Percentiles rank a stretch among this genome's conserved stretches.
These are phyloP conservation scores for Scutellaria baicalensis DNA, from an alignment of 257 asterid genomes.

Conservation along the genomic window DNA sequence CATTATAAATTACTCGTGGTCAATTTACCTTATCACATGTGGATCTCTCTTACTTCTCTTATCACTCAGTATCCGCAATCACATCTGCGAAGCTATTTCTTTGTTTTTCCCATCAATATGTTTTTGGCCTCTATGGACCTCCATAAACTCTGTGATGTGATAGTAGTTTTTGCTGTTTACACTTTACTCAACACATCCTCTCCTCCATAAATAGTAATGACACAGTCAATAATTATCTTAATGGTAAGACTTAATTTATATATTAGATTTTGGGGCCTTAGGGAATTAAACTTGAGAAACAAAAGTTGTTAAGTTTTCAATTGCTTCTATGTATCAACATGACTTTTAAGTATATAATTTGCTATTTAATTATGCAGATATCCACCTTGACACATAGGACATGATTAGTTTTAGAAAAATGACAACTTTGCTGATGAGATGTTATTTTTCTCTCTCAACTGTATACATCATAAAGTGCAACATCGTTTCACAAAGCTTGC, in stretches of 20 bases:
- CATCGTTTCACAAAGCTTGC: neutral
- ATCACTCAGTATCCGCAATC: too few species aligned
- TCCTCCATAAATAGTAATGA: neutral
- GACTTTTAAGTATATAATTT: neutral
- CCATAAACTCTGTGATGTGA: neutral
- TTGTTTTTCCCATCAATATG: neutral
- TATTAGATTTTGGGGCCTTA: neutral
- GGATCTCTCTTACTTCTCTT: too few species aligned
- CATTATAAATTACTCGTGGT: too few species aligned
- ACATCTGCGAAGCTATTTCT: too few species aligned
- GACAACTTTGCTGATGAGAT: neutral
- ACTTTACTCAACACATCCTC: neutral
- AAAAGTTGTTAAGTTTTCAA: neutral
- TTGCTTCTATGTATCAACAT: neutral
- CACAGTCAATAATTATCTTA: neutral
- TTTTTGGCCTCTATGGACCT: neutral
- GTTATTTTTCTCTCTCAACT: neutral
- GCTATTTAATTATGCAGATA: neutral
- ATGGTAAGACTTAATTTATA: neutral
- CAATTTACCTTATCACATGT: too few species aligned
- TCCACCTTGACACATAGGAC: neutral
- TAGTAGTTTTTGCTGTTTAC: neutral
- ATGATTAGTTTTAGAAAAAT: neutral
- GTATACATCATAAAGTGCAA: neutral
- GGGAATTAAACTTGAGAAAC: neutral